phyloP scores from a whole-genome alignment of 1,284 basidiomycete genomes.

The Ustilago xerochloae region DNA sequence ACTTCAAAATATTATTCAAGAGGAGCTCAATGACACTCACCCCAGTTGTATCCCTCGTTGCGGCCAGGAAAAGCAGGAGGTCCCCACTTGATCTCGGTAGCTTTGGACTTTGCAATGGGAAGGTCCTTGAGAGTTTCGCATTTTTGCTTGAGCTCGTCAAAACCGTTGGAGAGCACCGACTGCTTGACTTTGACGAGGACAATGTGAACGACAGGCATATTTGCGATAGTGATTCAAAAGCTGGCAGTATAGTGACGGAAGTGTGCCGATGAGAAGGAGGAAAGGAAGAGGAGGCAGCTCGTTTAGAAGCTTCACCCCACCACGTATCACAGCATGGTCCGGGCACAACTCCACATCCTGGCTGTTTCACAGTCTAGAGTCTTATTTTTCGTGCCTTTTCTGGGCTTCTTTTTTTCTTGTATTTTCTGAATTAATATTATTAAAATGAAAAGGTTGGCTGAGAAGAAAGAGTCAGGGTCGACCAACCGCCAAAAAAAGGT shows the following conservation, averaged over 20 bases:
- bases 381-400: neutral
- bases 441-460: neutral
- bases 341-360: slow-evolving; percentile 9
- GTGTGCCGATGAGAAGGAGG: neutral
- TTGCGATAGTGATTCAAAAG: neutral
- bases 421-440: neutral
- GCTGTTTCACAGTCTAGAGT: neutral
- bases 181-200: slow-evolving; percentile 63
- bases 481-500: neutral
- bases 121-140: slow-evolving; percentile 55
- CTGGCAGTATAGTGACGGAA: neutral
- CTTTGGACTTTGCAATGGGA: slow-evolving; percentile 48
- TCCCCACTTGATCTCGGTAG: slow-evolving; percentile 55
- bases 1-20: no score
- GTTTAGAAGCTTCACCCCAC: neutral
- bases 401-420: neutral
- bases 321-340: slow-evolving; percentile 1
- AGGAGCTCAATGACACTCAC: slow-evolving; percentile 37
- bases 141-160: slow-evolving; percentile 59
- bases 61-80: slow-evolving; percentile 55
- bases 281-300: neutral
- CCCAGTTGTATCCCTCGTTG: slow-evolving; percentile 61
- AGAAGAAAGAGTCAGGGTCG: neutral
- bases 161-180: slow-evolving; percentile 57
- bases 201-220: slow-evolving; percentile 57